phyloP scores from a whole-genome alignment of 441 rosid genomes.

The Arabidopsis lyrata region DNA sequence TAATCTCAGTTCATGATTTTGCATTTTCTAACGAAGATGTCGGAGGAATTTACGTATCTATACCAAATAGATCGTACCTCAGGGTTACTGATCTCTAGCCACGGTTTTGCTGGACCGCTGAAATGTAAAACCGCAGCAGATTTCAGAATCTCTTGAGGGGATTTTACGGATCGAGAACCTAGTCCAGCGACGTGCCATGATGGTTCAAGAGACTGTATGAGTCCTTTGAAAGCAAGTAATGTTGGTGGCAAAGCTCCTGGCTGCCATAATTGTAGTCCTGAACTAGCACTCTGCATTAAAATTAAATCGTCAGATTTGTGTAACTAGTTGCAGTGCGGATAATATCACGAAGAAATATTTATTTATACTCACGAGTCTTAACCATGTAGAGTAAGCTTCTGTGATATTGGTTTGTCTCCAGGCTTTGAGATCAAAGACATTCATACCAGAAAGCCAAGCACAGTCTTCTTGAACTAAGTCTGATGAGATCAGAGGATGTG shows the following conservation, averaged over 20 bases:
- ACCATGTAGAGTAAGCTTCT: conserved; percentile 69
- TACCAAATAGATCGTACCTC: conserved; percentile 76
- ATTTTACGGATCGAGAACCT: conserved; percentile 59
- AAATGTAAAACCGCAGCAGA: conserved; percentile 87
- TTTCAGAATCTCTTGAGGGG: conserved; percentile 48
- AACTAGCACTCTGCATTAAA: conserved; percentile 61
- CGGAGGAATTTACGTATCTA: conserved; percentile 71
- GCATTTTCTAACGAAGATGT: conserved; percentile 78
- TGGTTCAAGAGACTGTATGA: conserved; percentile 77
- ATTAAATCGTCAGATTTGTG: conserved; percentile 1
- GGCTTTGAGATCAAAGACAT: conserved; percentile 80
- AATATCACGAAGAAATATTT: not conserved
- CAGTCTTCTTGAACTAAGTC: conserved; percentile 64
- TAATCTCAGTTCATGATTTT: conserved; percentile 62
- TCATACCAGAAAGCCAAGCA: conserved; percentile 94
- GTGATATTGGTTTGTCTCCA: conserved; percentile 88
- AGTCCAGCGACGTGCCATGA: conserved; percentile 85
- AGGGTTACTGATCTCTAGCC: conserved; percentile 83
- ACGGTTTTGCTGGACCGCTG: conserved; percentile 97
- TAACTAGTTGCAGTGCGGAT: not conserved
- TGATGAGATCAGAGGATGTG: conserved; percentile 70
- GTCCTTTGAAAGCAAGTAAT: conserved; percentile 75
- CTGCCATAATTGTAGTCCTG: conserved; percentile 81
- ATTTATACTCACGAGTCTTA: conserved; percentile 64
- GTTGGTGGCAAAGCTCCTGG: conserved; percentile 89